Evolutionary conservation across 2,329 filamentous ascomycete genomes (phyloP).

Genomic region (Fusarium sambucinum): DNA sequence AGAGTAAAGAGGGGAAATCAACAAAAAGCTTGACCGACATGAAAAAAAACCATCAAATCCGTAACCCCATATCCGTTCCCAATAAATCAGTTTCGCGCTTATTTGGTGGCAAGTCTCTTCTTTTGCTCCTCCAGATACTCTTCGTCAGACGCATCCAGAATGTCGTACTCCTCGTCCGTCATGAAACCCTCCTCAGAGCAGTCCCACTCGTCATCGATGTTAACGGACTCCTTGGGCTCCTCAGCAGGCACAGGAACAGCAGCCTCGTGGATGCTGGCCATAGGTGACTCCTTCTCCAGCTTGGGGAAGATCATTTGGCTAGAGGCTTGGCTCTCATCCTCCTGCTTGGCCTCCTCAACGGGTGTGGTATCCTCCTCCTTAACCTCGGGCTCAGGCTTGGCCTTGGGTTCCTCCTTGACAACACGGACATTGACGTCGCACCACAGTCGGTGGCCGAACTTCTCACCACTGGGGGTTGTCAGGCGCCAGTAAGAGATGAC

Average conservation of each 20-base stretch:
- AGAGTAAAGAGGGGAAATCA: constrained; percentile 39
- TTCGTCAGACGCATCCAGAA: constrained; percentile 93
- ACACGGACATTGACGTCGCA: constrained; percentile 83
- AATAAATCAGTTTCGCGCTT: constrained; percentile 39
- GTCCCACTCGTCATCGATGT: constrained; percentile 71
- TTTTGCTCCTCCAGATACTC: constrained; percentile 75
- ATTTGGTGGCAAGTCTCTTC: constrained; percentile 56
- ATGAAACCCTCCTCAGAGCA: constrained; percentile 81
- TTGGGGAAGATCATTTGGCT: constrained; percentile 94
- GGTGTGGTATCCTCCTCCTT: constrained; percentile 39
- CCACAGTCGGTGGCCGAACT: constrained; percentile 95
- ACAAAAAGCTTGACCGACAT: constrained; percentile 26
- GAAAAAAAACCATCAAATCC: constrained; percentile 33
- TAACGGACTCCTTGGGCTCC: constrained; percentile 61
- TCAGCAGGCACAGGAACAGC: constrained; percentile 69
- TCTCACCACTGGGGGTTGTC: constrained; percentile 80
- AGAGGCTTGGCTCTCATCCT: constrained; percentile 49
- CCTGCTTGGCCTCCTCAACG: constrained; percentile 48
- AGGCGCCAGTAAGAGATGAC: constrained; percentile 97
- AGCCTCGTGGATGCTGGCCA: constrained; percentile 79
- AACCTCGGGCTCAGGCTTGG: constrained; percentile 42
- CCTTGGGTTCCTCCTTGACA: constrained; percentile 51
- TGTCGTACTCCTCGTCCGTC: constrained; percentile 98
- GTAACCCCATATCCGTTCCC: constrained; percentile 40
- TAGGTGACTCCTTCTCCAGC: constrained; percentile 92